Evolutionary conservation across 2,329 filamentous ascomycete genomes (phyloP).

Genomic region (Thielaviopsis musarum): DNA sequence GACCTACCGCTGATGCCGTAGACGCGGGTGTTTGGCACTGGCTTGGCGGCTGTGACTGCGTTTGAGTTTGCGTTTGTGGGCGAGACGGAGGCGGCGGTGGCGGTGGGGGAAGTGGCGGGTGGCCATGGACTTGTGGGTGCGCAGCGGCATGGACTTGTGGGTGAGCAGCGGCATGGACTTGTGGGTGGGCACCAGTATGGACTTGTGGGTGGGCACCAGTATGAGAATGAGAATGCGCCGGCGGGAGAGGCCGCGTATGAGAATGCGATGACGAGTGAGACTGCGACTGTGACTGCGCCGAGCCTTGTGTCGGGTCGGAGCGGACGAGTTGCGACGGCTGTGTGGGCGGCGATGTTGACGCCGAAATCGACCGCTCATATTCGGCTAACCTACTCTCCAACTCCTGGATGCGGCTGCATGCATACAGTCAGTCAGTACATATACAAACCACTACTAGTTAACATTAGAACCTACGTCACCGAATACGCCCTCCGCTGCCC

Average conservation of each 20-base stretch:
- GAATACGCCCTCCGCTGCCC: conserved; percentile 9
- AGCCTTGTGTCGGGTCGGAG: no score
- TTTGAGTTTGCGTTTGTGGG: neutral
- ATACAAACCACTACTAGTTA: neutral
- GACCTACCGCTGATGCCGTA: neutral
- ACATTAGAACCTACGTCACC: conserved; percentile 11
- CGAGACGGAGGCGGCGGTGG: neutral
- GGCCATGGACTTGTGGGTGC: neutral
- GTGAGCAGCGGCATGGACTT: neutral
- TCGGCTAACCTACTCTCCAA: conserved; percentile 13
- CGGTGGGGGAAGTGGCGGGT: neutral
- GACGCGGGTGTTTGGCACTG: conserved; percentile 1
- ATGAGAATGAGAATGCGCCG: neutral
- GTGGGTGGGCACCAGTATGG: neutral
- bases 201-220: neutral
- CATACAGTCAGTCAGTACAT: neutral
- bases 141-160: neutral
- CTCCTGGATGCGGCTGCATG: conserved; percentile 13
- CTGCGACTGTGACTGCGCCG: neutral
- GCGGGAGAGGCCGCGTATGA: neutral
- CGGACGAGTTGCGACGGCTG: neutral
- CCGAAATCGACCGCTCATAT: conserved; percentile 11
- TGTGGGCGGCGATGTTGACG: neutral
- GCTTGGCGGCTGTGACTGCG: neutral
- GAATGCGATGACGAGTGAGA: neutral